Evolutionary conservation across 2,329 filamentous ascomycete species (phyloP), one percentile per base, ranked within the genome.

Genomic region (Microascus cirrosus): DNA sequence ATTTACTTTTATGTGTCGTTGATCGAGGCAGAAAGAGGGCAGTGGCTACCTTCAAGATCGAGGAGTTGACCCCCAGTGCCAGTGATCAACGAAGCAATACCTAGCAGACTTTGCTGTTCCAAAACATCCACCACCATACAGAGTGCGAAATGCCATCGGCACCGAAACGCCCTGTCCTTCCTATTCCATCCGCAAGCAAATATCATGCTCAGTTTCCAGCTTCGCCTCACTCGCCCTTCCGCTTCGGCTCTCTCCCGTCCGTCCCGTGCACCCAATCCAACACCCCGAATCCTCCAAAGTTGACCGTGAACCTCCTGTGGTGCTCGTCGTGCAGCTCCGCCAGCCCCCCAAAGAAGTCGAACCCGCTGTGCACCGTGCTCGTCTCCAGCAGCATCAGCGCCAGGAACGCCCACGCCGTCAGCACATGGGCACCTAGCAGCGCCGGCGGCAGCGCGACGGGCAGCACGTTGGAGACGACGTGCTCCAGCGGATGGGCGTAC

Each of bases 191-290:
- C 18, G 6, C 39, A 18, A 45, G 39, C 39, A 18, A 45, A 6
- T 45, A n/a, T 45, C 15, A 5, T 15, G 7, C n/a, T n/a, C 39
- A 3, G n/a, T 7, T 2, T 18, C n/a, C 39, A 18, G n/a, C 13
- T 18, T 18, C 11, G 18, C 34, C 35, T 45, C 42, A 54, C n/a
- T 20, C 22, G 36, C 55, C 54, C 53, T 58, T 60, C 53, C 11
- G 15, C 53, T 36, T 60, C 60, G 68, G 66, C 18, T 22, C 57
- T 15, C n/a, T 35, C 24, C 50, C 55, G 22, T 67, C 68, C 0
- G 80, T 83, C 22, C 76, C 78, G 66, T 81, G 78, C 12, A 80
- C n/a, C 74, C 76, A 81, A 64, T 83, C 79, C 64, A 83, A 64
- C 55, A 77, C 62, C 1, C 77, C 78, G 61, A 81, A 68, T 0